Base-by-base conservation (phyloP, 495 filamentous ascomycete species). In the Aspergillus asperescens region DNA sequence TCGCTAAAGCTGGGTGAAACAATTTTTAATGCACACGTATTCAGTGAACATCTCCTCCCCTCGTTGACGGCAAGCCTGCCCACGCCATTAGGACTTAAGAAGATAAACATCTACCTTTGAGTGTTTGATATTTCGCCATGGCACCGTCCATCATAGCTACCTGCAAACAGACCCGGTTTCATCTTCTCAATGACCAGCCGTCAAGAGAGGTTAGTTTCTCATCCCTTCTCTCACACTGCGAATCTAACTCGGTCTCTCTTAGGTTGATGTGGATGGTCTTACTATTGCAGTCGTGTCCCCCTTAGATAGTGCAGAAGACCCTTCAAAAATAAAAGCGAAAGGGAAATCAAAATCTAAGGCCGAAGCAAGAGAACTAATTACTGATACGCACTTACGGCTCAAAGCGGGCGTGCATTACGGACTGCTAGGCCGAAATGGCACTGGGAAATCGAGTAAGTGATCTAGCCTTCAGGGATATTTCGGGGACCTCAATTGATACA, bases 401-500 rank as follows among this genome's bases (percentile, higher is more conserved):
- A 86, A 89, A 60, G 78, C 78, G 9, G 86, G 87, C 0, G 69
- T 80, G 22, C 77, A 83, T 42, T 91, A 91, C 71, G 88, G 84
- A 0, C 65, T 93, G 7, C 69, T 90, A 18, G 88, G 88, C 0
- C 73, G 86, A 19, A 93, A 93, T 72, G 88, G 88, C 1, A 81
- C 81, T 4, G 88, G 88, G 5, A 93, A 93, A 65, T 88, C 84
- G 15, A 93, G 84, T 88, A 61, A 67, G 80, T 56, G 41, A 31
- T 22, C 7, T 23, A 38, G 42, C 22, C 24, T 55, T 32, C 6
- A 15, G n/a, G 20, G 4, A 2, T 29, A 41, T 10, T 24, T 19
- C 22, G 1, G 41, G 12, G 38, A 18, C 16, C 5, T 2, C 5
- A 7, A 10, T 12, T 54, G 25, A 48, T 18, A 10, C 1, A 19